phyloP scores from a whole-genome alignment of 108 stramenopile genomes.

The Chaetoceros tenuissimus region DNA sequence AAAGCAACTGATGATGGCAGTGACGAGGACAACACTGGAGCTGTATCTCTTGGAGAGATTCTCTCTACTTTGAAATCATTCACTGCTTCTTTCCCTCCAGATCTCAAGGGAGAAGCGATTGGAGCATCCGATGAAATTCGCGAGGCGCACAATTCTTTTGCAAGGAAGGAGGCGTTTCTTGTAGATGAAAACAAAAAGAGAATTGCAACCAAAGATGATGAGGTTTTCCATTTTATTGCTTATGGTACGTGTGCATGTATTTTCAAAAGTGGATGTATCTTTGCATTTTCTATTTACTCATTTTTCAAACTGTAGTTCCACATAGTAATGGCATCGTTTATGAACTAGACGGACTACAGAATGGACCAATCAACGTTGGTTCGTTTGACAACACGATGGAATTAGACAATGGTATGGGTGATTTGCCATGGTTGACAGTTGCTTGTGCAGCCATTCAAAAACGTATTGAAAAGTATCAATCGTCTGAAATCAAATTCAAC shows the following conservation, averaged over 20 bases:
- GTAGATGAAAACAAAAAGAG: conserved; percentile 43
- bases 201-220: conserved; percentile 53
- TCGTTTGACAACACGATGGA: conserved; percentile 8
- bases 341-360: conserved; percentile 92
- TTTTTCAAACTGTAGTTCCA: not conserved
- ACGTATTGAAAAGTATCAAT: conserved; percentile 42
- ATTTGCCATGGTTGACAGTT: conserved; percentile 42
- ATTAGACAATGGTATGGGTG: not conserved
- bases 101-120: conserved; percentile 84
- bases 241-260: conserved; percentile 84
- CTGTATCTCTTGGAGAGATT: conserved; percentile 56
- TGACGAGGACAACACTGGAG: conserved; percentile 13
- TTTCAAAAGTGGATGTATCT: too few species aligned
- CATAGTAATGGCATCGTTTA: conserved; percentile 57
- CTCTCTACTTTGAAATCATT: conserved; percentile 79
- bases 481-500: conserved; percentile 87
- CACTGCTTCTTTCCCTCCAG: conserved; percentile 66
- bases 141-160: conserved; percentile 87
- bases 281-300: not conserved
- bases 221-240: conserved; percentile 95
- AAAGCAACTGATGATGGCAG: conserved; percentile 4
- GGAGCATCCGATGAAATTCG: conserved; percentile 71
- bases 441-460: conserved; percentile 75
- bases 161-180: conserved; percentile 80
- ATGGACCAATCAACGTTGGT: conserved; percentile 82